These are phyloP conservation scores for Scutellaria barbata DNA, from an alignment of 257 asterid genomes.

Conservation along the genomic window DNA sequence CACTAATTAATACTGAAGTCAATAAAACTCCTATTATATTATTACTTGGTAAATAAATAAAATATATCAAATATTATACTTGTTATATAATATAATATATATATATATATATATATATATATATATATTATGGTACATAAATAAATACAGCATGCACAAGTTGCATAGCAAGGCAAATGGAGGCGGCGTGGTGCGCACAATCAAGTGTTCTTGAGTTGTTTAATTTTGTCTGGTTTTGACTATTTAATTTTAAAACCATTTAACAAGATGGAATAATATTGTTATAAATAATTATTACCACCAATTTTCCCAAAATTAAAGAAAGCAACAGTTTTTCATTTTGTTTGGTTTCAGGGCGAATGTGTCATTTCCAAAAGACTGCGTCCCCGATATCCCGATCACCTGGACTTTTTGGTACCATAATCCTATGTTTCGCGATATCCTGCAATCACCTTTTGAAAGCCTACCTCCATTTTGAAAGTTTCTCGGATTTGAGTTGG, in stretches of 20 bases:
- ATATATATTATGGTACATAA: background rate
- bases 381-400: constrained; percentile 45
- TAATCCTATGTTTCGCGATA: constrained; percentile 31
- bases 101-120: background rate
- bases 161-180: constrained; percentile 37
- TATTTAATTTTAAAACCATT: too few species aligned
- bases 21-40: background rate
- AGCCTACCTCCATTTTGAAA: too few species aligned
- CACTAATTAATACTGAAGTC: too few species aligned
- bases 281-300: background rate
- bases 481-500: too few species aligned
- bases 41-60: background rate
- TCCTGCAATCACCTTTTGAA: constrained; percentile 27
- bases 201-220: constrained; percentile 45
- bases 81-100: background rate
- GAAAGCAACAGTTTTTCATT: constrained; percentile 31
- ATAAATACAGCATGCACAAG: constrained; percentile 10
- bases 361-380: constrained; percentile 39
- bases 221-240: constrained; percentile 22
- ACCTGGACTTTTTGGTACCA: constrained; percentile 17
- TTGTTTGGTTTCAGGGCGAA: constrained; percentile 32
- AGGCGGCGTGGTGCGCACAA: constrained; percentile 45
- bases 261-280: too few species aligned
- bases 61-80: background rate
- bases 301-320: constrained; percentile 21